Evolutionary conservation across 305 asterid genomes (phyloP).

Genomic region (Rubia occidens): DNA sequence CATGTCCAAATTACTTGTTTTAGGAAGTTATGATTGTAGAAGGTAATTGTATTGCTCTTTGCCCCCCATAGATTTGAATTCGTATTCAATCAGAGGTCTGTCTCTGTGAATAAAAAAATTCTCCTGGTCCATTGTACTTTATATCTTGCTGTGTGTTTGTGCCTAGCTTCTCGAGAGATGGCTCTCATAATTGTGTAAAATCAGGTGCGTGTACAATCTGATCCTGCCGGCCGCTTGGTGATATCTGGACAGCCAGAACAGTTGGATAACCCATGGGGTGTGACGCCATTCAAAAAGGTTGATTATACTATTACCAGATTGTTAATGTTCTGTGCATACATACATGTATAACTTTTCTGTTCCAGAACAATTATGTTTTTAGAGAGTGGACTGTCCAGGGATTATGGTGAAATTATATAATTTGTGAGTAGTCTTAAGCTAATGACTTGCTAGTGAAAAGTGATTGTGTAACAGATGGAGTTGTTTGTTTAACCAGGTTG

Average conservation of each 20-base stretch:
- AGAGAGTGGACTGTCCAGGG: background rate
- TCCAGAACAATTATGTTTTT: background rate
- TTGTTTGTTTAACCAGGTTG: constrained; percentile 43
- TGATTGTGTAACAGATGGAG: background rate
- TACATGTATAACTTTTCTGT: no score
- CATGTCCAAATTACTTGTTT: no score
- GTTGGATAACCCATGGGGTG: constrained; percentile 94
- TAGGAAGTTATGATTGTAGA: background rate
- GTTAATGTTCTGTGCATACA: constrained; percentile 6
- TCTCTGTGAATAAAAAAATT: background rate
- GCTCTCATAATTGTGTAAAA: constrained; percentile 17
- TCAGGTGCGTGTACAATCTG: constrained; percentile 87
- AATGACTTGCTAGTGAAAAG: background rate
- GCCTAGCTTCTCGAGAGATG: background rate
- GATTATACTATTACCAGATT: background rate
- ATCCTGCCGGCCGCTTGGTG: constrained; percentile 94
- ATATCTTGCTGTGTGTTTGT: constrained; percentile 9
- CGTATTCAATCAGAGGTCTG: background rate
- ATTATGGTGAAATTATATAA: background rate
- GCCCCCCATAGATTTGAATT: background rate
- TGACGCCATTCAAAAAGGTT: constrained; percentile 82
- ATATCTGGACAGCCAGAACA: constrained; percentile 92
- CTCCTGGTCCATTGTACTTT: background rate
- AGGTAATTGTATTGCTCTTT: background rate
- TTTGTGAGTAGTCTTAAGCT: background rate